Base-by-base conservation (phyloP, 805 yeast species). In the Metschnikowia gruessii region DNA sequence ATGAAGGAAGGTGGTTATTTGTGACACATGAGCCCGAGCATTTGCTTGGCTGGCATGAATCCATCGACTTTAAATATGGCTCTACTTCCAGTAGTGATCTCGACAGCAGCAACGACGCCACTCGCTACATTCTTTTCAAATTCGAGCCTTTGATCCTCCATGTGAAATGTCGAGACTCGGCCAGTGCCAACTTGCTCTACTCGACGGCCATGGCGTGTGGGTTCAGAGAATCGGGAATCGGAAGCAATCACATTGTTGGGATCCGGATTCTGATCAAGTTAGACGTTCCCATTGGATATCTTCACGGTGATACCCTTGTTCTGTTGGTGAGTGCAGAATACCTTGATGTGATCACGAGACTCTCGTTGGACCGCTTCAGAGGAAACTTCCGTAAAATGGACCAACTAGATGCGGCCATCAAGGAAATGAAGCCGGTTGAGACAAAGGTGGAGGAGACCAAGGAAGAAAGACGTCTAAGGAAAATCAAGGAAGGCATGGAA, bases 131-230 rank as follows among this genome's bases (percentile, higher is more conserved):
- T 7, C 69, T 88, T 29, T 88, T 72, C 69, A 89, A 90, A 58
- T 89, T 82, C 55, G 96, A 89, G 65, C 95, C 96, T 3, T 74
- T 89, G 62, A 88, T 89, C 40, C 66, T 88, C 40, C 96, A 89
- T 63, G 89, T 89, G 4, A 84, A 87, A 58, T 87, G 96, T 58
- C 72, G 92, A 38, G 76, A 80, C 53, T 64, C 73, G 21, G 68
- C 64, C 12, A 64, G 74, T 4, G 95, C 96, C 0, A 71, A 75
- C n/a, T 65, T 65, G 33, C 62, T 89, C 10, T 87, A 82, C 52
- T 78, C 82, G 31, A 65, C 78, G 0, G 95, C 95, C 0, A 83
- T 88, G 87, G 75, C 77, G 2, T 84, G 94, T 65, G 96, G 96
- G 2, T 89, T 85, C 58, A 74, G 96, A 57, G 96, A 89, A 63